Evolutionary conservation across 495 filamentous ascomycete species (phyloP), one percentile per base, ranked within the genome.

Genomic region (Tuber indicum): DNA sequence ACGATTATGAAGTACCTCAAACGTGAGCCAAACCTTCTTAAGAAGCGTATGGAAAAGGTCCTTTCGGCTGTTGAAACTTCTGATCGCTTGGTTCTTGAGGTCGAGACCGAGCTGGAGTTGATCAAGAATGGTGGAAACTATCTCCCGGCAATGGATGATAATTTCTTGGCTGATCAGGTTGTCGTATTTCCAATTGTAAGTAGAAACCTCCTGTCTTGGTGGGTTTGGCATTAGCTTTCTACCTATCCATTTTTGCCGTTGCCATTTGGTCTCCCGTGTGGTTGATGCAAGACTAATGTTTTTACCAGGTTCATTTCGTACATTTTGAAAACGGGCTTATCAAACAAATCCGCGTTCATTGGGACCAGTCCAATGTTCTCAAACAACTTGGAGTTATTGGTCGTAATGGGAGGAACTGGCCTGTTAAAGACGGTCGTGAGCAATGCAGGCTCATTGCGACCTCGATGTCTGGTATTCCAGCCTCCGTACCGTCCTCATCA

Each of bases 381-480:
- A 98, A 96, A 85, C 91, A 95, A 83, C 89, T 98, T 73, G 94
- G 97, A 80, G 91, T 97, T 45, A 98, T 99, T 85, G 96, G 96
- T 75, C 89, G 90, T 79, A 91, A 92, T 42, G 93, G 92, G 70
- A 92, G 91, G 82, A 93, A 92, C 83, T 99, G 96, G 96, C 96
- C 96, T 32, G 95, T 99, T 84, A 92, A 91, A 76, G 94, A 97
- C 82, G 92, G 91, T 75, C 91, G 89, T 79, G 94, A 97, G 41
- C 96, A 98, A 85, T 87, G 90, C 69, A 91, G 88, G 79, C 86
- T 97, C 76, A 91, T 98, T 78, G 78, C 84, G 69, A 86, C 84
- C 47, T 89, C 86, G 75, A 84, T 87, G 77, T 79, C 82, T 52
- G 81, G 76, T 39, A 72, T 81, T 19, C 43, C 73, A 41, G 39